Evolutionary conservation across 2,329 filamentous ascomycete genomes (phyloP).

Genomic region (Fusarium piperis): DNA sequence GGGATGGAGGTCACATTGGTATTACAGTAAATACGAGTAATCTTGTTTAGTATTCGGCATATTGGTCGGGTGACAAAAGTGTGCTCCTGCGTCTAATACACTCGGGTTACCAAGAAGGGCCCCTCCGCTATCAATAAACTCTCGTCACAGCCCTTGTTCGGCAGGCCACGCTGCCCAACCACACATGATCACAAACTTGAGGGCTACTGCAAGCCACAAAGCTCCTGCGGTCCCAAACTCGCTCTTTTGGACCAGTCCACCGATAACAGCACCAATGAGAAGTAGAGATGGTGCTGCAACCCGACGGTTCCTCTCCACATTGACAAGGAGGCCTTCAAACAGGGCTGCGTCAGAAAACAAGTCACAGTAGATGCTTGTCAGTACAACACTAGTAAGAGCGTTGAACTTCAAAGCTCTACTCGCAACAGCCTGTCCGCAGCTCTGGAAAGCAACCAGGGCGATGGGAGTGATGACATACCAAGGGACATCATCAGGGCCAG

Average conservation of each 20-base stretch:
- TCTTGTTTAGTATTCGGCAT: background rate
- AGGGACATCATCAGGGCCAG: conserved; percentile 54
- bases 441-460: conserved; percentile 78
- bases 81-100: background rate
- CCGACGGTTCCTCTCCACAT: conserved; percentile 62
- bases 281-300: conserved; percentile 60
- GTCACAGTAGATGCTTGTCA: conserved; percentile 86
- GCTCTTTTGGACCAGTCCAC: conserved; percentile 61
- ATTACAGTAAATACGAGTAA: background rate
- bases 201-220: conserved; percentile 66
- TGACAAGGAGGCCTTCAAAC: conserved; percentile 50
- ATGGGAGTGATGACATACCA: conserved; percentile 74
- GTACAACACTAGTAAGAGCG: conserved; percentile 78
- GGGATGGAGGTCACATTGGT: background rate
- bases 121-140: background rate
- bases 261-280: conserved; percentile 59
- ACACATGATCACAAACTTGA: conserved; percentile 66
- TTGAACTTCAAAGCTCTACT: conserved; percentile 76
- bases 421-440: conserved; percentile 80
- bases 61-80: background rate
- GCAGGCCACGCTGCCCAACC: conserved; percentile 71
- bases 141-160: conserved; percentile 43
- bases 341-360: conserved; percentile 72
- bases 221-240: conserved; percentile 60
- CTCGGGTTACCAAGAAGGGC: background rate